Evolutionary conservation across 202 grass and related monocot species (phyloP).

Genomic region (Bolboschoenoplectus hybrid): DNA sequence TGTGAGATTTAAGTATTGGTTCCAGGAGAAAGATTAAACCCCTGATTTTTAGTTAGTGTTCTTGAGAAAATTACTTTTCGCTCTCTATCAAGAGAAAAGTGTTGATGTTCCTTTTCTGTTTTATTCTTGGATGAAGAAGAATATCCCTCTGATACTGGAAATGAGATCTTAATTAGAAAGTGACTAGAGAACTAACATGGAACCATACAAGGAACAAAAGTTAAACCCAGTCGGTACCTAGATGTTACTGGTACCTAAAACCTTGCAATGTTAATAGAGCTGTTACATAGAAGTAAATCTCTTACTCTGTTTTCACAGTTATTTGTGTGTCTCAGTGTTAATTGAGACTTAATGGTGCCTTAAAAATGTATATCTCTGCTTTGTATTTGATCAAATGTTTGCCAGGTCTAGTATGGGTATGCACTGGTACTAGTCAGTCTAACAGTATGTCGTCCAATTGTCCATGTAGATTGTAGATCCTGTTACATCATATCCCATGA

Average conservation of each 20-base stretch:
- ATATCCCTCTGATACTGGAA: constrained; percentile 29
- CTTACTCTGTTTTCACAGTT: constrained; percentile 26
- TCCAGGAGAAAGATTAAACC: not conserved
- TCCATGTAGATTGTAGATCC: not conserved
- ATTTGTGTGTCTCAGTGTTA: constrained; percentile 34
- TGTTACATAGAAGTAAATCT: not conserved
- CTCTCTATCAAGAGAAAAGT: constrained; percentile 1
- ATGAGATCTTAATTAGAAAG: constrained; percentile 22
- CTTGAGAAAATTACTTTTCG: constrained; percentile 23
- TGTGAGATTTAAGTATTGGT: not conserved
- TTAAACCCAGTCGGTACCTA: constrained; percentile 2
- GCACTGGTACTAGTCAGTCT: not conserved
- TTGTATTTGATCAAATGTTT: not conserved
- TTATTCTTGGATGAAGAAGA: constrained; percentile 11
- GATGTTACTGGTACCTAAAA: constrained; percentile 13
- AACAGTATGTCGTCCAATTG: not conserved
- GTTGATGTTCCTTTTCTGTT: not conserved
- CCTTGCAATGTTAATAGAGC: not conserved
- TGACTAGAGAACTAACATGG: constrained; percentile 39
- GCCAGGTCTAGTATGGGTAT: not conserved
- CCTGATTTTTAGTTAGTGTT: not conserved
- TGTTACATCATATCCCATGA: constrained; percentile 1
- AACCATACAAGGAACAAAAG: constrained; percentile 9
- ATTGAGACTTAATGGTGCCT: not conserved
- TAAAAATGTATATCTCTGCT: constrained; percentile 11